These are phyloP conservation scores for Neurospora sp. DNA, from an alignment of 2,329 filamentous ascomycete species.

Conservation along the genomic window DNA sequence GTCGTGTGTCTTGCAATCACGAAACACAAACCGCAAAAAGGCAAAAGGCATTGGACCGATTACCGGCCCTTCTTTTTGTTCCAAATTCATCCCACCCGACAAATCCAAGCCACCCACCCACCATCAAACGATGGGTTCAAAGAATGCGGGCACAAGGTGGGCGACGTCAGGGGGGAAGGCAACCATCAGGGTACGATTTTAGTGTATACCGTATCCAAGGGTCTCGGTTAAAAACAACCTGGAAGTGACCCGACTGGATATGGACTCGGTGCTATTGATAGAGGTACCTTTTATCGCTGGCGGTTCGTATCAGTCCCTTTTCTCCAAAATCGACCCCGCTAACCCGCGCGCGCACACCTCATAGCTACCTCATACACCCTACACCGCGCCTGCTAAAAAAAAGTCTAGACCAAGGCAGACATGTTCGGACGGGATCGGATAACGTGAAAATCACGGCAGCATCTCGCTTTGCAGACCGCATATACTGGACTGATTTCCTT, in stretches of 20 bases:
- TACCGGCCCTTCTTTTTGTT: background rate
- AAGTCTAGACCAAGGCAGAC: background rate
- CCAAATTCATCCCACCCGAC: background rate
- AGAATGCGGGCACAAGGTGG: background rate
- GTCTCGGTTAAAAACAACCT: background rate
- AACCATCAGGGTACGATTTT: too few species aligned
- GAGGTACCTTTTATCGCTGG: background rate
- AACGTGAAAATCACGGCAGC: background rate
- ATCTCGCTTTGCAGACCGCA: background rate
- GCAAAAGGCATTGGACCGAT: background rate
- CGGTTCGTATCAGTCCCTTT: background rate
- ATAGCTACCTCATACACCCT: background rate
- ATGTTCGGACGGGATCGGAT: background rate
- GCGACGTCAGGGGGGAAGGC: background rate
- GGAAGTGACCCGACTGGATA: background rate
- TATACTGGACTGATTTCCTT: background rate
- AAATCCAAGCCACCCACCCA: background rate
- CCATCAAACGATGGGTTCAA: background rate
- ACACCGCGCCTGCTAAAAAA: background rate
- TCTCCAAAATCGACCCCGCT: background rate
- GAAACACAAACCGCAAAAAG: background rate
- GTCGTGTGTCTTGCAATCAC: background rate
- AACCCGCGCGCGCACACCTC: background rate
- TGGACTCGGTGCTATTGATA: background rate
- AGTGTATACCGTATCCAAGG: background rate